Base-by-base conservation (phyloP, 306 rosid species). In the Trifolium pratense region DNA sequence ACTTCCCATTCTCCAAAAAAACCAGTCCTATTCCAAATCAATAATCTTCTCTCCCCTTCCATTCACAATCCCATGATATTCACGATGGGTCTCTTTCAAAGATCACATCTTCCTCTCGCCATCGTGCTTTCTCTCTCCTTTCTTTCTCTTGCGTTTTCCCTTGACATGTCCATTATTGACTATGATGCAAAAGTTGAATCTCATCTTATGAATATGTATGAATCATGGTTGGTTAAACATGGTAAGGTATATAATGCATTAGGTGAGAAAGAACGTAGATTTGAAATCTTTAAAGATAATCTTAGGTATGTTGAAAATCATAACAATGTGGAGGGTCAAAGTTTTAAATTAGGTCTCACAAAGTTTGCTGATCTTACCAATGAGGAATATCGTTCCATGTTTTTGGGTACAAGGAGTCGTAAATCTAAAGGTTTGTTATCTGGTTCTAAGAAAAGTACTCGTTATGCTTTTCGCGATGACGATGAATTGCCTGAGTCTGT, bases 361-460 rank as follows among this genome's bases (percentile, higher is more conserved):
- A 80, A 80, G 55, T 94, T 94, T 52, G 91, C 97, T 1, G 98
- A 89, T 87, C 85, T 94, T 29, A 84, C 96, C 67, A 91, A 94
- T 60, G 87, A 84, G 16, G 98, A 91, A 73, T 91, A 76, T 64
- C 78, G 88, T 56, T 64, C 90, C 6, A 57, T 10, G 67, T 84
- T 75, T 68, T 45, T 94, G 55, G 92, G 96, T 0, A 23, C 71
- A 61, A 53, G 64, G 14, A 17, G 48, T 32, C 78, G 82, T 8
- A 31, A 78, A 9, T 23, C 78, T n/a, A 29, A 21, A 17, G 55
- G 26, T 1, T 3, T 66, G 58, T 75, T 81, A 5, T 69, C 79
- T 3, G 68, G 32, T 0, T 15, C 77, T 5, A 78, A 36, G 55
- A 85, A 52, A 60, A 89, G 81, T 55, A 45, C 48, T 3, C 90